These are phyloP conservation scores for Neurospora intermedia DNA, from an alignment of 495 filamentous ascomycete species.

Conservation along the genomic window DNA sequence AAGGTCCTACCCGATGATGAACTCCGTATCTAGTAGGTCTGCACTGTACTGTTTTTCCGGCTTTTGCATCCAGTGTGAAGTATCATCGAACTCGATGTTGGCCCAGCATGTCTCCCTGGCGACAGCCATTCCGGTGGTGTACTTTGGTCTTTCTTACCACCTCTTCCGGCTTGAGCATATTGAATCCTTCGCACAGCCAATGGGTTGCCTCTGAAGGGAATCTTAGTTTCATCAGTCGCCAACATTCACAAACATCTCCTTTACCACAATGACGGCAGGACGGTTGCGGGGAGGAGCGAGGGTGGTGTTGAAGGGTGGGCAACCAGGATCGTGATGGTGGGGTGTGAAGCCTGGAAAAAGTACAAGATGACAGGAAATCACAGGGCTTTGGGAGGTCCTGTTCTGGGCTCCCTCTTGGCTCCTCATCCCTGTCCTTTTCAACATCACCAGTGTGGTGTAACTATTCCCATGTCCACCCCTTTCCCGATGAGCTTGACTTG, in stretches of 20 bases:
- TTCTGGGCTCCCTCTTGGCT: slow-evolving; percentile 9
- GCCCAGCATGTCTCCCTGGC: background rate
- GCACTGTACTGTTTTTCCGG: background rate
- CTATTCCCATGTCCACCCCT: background rate
- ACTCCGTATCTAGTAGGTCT: background rate
- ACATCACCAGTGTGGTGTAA: background rate
- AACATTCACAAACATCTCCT: background rate
- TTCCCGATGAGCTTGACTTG: too few species aligned
- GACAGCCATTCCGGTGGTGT: background rate
- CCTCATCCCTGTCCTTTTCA: background rate
- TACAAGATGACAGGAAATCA: background rate
- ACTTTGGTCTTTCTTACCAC: background rate
- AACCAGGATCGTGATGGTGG: background rate
- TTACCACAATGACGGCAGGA: background rate
- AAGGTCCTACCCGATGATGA: background rate
- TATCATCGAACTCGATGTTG: background rate
- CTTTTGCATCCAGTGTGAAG: background rate
- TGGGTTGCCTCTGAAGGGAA: slow-evolving; percentile 7
- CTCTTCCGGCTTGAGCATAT: background rate
- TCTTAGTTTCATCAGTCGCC: background rate
- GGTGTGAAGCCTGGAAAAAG: background rate
- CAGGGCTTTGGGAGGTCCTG: background rate
- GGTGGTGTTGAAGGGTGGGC: background rate
- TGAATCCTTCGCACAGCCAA: background rate
- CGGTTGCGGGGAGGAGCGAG: background rate